Conservation (phyloP, 106 monocot species). For the Dendrobium nobile region DNA sequence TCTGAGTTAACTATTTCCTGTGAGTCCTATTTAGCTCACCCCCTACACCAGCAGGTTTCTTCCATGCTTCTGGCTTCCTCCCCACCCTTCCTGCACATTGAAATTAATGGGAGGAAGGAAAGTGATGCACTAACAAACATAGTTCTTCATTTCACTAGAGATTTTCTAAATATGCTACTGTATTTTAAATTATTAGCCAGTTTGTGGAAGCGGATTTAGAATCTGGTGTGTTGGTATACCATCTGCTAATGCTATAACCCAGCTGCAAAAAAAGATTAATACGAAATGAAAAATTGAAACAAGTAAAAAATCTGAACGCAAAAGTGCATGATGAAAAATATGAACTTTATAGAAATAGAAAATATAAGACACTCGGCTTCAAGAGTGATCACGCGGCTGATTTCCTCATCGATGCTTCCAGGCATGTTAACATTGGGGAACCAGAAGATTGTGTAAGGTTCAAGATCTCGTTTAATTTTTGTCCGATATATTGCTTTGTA, state of each 20-base stretch:
- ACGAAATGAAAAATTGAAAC: background rate
- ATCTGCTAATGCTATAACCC: background rate
- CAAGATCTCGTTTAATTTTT: background rate
- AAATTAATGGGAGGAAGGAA: background rate
- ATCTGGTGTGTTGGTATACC: background rate
- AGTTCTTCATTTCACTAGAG: background rate
- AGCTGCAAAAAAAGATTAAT: background rate
- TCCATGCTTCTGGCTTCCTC: background rate
- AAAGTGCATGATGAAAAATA: background rate
- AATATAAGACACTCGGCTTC: background rate
- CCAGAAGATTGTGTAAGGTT: background rate
- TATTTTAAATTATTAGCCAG: background rate
- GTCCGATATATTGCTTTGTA: background rate
- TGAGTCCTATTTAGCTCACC: background rate
- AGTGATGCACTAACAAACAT: background rate
- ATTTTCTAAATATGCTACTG: background rate
- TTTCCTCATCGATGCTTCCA: background rate
- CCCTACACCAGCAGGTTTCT: background rate
- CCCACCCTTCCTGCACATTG: background rate
- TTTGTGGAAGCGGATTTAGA: background rate
- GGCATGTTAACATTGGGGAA: background rate
- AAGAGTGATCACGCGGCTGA: background rate
- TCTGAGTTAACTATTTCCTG: background rate
- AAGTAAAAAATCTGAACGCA: background rate
- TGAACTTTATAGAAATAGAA: background rate